Conservation (phyloP, 2,329 filamentous ascomycete genomes). For the Epichloe bromicola region DNA sequence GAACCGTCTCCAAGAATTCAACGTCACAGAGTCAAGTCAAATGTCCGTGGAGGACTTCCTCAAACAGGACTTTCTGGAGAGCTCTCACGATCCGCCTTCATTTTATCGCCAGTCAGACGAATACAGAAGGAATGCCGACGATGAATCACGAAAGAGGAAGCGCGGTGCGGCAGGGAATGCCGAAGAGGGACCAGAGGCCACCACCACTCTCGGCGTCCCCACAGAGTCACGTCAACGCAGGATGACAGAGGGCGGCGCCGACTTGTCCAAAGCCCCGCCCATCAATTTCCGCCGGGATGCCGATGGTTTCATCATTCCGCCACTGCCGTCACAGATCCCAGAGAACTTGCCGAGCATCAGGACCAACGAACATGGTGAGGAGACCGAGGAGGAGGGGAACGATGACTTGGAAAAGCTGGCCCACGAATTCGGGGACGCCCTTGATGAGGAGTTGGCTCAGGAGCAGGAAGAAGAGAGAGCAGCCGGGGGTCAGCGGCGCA, state of each 20-base stretch:
- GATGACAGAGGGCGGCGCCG: conserved; percentile 18
- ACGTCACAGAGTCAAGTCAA: conserved; percentile 67
- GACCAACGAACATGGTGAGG: conserved; percentile 6
- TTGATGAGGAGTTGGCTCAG: conserved; percentile 18
- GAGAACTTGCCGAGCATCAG: conserved; percentile 15
- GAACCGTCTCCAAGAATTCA: conserved; percentile 85
- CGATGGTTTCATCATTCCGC: conserved; percentile 56
- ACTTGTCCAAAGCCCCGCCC: conserved; percentile 21
- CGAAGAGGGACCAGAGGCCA: conserved; percentile 8
- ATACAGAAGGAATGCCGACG: conserved; percentile 39
- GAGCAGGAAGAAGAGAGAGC: conserved; percentile 1
- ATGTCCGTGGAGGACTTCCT: conserved; percentile 83
- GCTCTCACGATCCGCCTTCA: conserved; percentile 68
- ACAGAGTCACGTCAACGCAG: conserved; percentile 5
- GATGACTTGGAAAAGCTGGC: conserved; percentile 28
- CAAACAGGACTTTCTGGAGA: conserved; percentile 57
- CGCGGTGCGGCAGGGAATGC: conserved; percentile 15
- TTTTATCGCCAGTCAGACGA: conserved; percentile 56
- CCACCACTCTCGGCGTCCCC: neutral
- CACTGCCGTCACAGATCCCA: conserved; percentile 27
- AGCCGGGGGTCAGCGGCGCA: neutral
- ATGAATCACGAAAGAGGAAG: conserved; percentile 36
- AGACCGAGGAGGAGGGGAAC: conserved; percentile 14
- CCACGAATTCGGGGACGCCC: conserved; percentile 30
- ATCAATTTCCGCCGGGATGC: conserved; percentile 40